Evolutionary conservation across 257 asterid species (phyloP).

Genomic region (Avicennia marina): DNA sequence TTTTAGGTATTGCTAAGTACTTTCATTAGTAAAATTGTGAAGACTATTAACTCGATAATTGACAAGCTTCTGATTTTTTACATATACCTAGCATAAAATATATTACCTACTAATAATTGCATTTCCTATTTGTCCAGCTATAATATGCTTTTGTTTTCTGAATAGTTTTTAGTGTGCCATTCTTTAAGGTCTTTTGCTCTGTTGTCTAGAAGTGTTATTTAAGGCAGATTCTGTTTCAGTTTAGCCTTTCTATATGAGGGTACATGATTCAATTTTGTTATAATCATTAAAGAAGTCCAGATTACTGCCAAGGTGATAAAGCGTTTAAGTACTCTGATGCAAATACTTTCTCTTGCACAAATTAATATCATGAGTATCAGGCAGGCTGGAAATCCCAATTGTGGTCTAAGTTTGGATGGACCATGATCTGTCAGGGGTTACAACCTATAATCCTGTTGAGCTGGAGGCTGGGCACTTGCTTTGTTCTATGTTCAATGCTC

Average conservation of each 20-base stretch:
- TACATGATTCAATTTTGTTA: too few relatives aligned
- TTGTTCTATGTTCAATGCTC: conserved; percentile 4
- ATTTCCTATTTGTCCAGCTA: conserved; percentile 15
- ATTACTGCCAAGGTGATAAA: too few relatives aligned
- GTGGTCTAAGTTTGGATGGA: too few relatives aligned
- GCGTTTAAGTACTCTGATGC: background rate
- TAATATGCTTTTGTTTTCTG: conserved; percentile 17
- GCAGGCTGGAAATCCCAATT: conserved; percentile 1
- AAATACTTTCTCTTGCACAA: background rate
- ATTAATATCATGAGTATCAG: background rate
- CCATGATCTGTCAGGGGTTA: too few relatives aligned
- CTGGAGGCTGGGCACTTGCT: conserved; percentile 7
- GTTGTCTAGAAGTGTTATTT: background rate
- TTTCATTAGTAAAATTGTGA: too few relatives aligned
- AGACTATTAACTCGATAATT: background rate
- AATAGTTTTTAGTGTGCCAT: too few relatives aligned
- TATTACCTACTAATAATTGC: background rate
- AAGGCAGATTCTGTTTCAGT: background rate
- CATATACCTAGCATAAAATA: background rate
- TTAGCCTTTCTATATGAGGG: too few relatives aligned
- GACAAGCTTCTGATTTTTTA: background rate
- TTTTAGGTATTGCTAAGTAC: conserved; percentile 48
- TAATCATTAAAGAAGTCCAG: too few relatives aligned
- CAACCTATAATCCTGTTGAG: background rate
- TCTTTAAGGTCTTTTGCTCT: too few relatives aligned